Percentiles rank a stretch among this genome's conserved stretches.
These are phyloP conservation scores for Dryas alaskensis DNA, from an alignment of 306 rosid genomes.

Conservation along the genomic window DNA sequence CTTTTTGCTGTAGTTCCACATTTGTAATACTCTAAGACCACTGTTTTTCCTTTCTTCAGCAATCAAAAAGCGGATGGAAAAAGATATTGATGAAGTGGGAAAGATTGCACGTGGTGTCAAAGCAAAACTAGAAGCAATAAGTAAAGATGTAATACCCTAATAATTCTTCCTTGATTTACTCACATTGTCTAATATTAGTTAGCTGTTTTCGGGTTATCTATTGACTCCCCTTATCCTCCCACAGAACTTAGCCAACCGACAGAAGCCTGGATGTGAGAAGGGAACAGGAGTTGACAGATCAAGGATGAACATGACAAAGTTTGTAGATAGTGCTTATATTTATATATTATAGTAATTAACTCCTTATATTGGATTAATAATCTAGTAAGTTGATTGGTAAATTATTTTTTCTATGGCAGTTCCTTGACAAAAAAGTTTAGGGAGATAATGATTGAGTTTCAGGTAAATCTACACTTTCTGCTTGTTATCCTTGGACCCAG, in stretches of 20 bases:
- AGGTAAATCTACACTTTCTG: constrained; percentile 43
- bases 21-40: constrained; percentile 8
- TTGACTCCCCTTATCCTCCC: constrained; percentile 22
- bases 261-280: constrained; percentile 90
- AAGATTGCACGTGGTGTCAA: constrained; percentile 83
- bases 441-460: constrained; percentile 90
- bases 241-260: constrained; percentile 76
- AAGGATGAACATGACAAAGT: constrained; percentile 94
- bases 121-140: constrained; percentile 74
- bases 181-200: constrained; percentile 11
- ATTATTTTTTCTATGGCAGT: constrained; percentile 47
- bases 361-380: constrained; percentile 2
- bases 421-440: constrained; percentile 74
- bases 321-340: constrained; percentile 23
- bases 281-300: constrained; percentile 93
- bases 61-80: constrained; percentile 96
- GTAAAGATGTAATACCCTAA: constrained; percentile 63
- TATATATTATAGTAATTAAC: constrained; percentile 10
- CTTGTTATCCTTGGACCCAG: constrained; percentile 16
- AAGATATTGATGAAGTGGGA: constrained; percentile 95
- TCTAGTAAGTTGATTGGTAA: constrained; percentile 22
- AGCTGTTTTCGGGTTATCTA: constrained; percentile 5
- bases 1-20: not conserved
- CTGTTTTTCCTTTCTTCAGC: constrained; percentile 43
- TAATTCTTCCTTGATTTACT: constrained; percentile 18